A percentile compares a stretch with the other conserved stretches of the same genome.
These are phyloP conservation scores for Serendipita sp. DNA, from an alignment of 768 basidiomycete species.

Conservation along the genomic window DNA sequence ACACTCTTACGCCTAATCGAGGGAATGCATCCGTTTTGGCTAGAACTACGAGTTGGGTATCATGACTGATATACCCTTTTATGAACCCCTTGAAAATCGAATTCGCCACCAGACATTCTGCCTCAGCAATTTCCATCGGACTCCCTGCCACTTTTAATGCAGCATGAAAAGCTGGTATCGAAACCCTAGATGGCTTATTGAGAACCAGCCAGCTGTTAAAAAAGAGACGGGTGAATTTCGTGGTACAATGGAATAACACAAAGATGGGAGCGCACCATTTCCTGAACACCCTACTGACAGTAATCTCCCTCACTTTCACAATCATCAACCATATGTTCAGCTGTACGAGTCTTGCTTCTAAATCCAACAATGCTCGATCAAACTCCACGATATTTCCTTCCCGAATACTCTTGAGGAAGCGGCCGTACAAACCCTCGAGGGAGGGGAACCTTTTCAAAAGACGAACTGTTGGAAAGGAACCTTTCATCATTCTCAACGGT, in stretches of 20 bases:
- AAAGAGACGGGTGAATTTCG: not conserved
- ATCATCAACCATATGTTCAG: conserved; percentile 74
- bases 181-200: conserved; percentile 59
- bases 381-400: conserved; percentile 63
- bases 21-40: conserved; percentile 71
- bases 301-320: conserved; percentile 77
- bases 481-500: conserved; percentile 73
- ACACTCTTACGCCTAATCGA: conserved; percentile 21
- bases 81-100: conserved; percentile 90
- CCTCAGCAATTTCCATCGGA: conserved; percentile 55
- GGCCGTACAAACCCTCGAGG: conserved; percentile 53
- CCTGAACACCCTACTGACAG: conserved; percentile 61
- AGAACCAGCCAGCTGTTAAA: conserved; percentile 57
- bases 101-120: conserved; percentile 86
- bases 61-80: conserved; percentile 92
- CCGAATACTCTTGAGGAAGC: conserved; percentile 68
- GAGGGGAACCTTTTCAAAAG: conserved; percentile 59
- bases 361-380: conserved; percentile 50
- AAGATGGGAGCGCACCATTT: conserved; percentile 21
- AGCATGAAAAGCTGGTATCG: conserved; percentile 64
- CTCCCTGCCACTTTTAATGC: conserved; percentile 56
- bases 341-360: conserved; percentile 59
- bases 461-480: conserved; percentile 61
- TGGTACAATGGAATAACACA: not conserved
- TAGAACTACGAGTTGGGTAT: conserved; percentile 84